phyloP scores from a whole-genome alignment of 257 asterid genomes.

The Paraleonurus japonicus region DNA sequence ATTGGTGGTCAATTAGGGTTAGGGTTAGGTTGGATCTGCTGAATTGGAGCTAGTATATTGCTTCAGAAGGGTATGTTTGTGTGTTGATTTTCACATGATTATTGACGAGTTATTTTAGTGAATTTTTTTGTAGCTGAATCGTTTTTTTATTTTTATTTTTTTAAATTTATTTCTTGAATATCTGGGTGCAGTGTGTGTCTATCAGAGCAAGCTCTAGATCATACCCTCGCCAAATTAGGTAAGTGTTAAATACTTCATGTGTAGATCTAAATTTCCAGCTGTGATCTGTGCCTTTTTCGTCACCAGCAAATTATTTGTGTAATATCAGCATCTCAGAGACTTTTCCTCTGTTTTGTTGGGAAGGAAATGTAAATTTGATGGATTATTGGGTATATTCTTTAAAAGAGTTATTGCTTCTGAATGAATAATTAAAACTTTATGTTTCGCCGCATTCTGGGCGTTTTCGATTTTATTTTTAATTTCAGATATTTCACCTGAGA shows the following conservation, averaged over 20 bases:
- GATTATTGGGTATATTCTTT: not conserved
- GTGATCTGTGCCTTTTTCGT: slow-evolving; percentile 10
- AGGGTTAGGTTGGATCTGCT: slow-evolving; percentile 42
- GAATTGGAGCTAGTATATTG: not conserved
- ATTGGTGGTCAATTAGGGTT: slow-evolving; percentile 41
- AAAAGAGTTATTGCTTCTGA: slow-evolving; percentile 1
- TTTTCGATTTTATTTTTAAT: not conserved
- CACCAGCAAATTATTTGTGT: not conserved
- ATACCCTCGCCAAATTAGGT: slow-evolving; percentile 21
- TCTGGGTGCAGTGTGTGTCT: slow-evolving; percentile 25
- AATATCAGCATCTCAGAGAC: not conserved
- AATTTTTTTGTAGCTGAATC: slow-evolving; percentile 1
- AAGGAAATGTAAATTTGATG: slow-evolving; percentile 16
- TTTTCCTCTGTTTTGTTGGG: not conserved
- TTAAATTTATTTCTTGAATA: slow-evolving; percentile 16
- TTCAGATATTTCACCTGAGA: slow-evolving; percentile 4
- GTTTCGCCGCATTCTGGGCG: not conserved
- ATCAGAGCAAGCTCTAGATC: slow-evolving; percentile 26
- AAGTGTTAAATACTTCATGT: slow-evolving; percentile 3
- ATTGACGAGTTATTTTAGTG: not conserved
- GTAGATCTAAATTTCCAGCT: slow-evolving; percentile 11
- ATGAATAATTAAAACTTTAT: not conserved
- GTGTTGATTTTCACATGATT: slow-evolving; percentile 13
- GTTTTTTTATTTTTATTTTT: not conserved
- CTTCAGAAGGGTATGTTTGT: slow-evolving; percentile 10